Evolutionary conservation across 2,329 filamentous ascomycete genomes (phyloP), one percentile per base, ranked within the genome.

Genomic region (Bipolaris victoriae): DNA sequence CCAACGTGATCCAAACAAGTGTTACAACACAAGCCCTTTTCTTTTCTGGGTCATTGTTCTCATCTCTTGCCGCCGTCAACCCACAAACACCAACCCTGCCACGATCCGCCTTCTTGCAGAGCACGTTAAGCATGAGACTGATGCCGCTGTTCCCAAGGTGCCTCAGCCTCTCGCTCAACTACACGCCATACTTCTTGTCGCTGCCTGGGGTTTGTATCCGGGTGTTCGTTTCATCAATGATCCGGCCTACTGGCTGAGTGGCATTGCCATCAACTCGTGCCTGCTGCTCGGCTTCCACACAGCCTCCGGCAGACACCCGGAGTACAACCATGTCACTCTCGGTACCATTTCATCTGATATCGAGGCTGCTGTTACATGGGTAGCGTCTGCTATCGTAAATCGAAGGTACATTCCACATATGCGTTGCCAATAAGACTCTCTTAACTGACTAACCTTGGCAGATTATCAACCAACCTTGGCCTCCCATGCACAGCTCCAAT

Each of bases 261-360:
- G 41, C n/a, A 29, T 44, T 29, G 24, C 41, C 24, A 31, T 44
- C 24, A 44, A 31, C 24, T 44, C 24, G 7, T 44, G 41, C 41
- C 41, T 44, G 41, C 24, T 44, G 41, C 41, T 44, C 15, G 41
- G 41, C 41, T 44, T 44, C 41, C 24, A 44, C 15, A 44, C 41
- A 6, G 41, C 22, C 29, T 29, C 41, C 13, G 41, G 41, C 15
- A 22, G 41, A 9, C 41, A 44, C 41, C 41, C n/a, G 3, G 41
- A 16, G 3, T 44, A 44, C 24, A 29, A 22, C 24, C 24, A 44
- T 29, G n/a, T 11, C 7, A 29, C 15, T 29, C 24, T 44, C n/a
- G 24, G 24, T 2, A 16, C 22, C 13, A 11, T 4, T 16, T 44
- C 41, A 29, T 29, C 41, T 2, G 6, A 31, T 15, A 18, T 3